Base-by-base conservation (phyloP, 805 yeast genomes). In the Candida hungchunana region DNA sequence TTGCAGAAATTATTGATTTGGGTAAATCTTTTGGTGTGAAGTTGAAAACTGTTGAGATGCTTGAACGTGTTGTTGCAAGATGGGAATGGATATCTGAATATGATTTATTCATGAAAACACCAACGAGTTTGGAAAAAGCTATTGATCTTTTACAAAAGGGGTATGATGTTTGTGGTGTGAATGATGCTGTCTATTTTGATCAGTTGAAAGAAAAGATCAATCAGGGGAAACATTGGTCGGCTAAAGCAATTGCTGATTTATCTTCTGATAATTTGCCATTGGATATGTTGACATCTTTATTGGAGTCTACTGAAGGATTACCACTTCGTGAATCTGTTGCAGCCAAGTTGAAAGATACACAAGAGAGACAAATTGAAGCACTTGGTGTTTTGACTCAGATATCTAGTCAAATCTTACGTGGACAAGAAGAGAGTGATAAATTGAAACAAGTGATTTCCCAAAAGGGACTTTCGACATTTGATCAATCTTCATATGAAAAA, bases 21-120 rank as follows among this genome's bases (percentile, higher is more conserved):
- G 90, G 89, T 2, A 63, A 66, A 38, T 67, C 78, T 3, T 73
- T 80, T 50, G 83, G 83, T 4, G 55, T 83, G 25, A 67, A 63
- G 6, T 53, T 82, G 12, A 71, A 75, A 3, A 69, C 79, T 5
- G 52, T 64, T 10, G 66, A 65, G 17, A 37, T 62, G 14, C 55
- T 73, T 31, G 67, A 63, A 31, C 55, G 60, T 21, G 50, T 70
- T 4, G 55, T 65, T 9, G 46, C 58, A 20, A 60, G 69, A 39
- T 47, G 58, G 29, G 47, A 47, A 14, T 73, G 79, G 77, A 22
- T 64, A 16, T 57, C 58, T 3, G 48, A 39, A 8, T 58, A 47
- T 13, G 48, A 45, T 9, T 50, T 38, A 5, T 29, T 52, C 14
- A 26, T 46, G 14, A 40, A 47, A 16, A 43, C 15, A n/a, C 16